phyloP scores from a whole-genome alignment of 2,329 filamentous ascomycete genomes.

The Alternaria hordeiaustralica region DNA sequence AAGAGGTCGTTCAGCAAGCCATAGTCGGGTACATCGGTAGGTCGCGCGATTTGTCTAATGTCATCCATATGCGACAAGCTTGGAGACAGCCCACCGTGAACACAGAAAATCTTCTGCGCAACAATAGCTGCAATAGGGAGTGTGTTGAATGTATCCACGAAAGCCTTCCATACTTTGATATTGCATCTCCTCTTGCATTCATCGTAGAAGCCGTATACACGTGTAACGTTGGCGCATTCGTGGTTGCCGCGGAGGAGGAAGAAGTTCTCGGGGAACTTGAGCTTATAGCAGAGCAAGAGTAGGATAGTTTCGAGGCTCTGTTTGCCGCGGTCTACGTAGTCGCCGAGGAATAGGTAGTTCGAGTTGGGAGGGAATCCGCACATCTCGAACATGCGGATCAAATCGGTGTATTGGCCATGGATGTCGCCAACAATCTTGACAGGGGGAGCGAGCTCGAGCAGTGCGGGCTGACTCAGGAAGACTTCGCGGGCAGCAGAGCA shows the following conservation, averaged over 20 bases:
- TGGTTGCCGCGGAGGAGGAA: conserved; percentile 94
- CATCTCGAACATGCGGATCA: conserved; percentile 98
- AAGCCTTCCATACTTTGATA: conserved; percentile 98
- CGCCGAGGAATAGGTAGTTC: conserved; percentile 93
- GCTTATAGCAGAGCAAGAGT: conserved; percentile 91
- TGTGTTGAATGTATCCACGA: conserved; percentile 95
- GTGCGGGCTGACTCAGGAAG: conserved; percentile 87
- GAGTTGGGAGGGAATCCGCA: conserved; percentile 91
- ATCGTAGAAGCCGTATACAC: conserved; percentile 97
- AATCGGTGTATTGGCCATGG: conserved; percentile 93
- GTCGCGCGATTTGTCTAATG: conserved; percentile 92
- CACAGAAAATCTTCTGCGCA: conserved; percentile 96
- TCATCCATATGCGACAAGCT: conserved; percentile 97
- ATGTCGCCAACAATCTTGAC: conserved; percentile 99
- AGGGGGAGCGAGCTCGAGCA: conserved; percentile 89
- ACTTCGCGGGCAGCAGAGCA: conserved; percentile 88
- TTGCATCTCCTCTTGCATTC: conserved; percentile 97
- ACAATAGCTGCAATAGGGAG: conserved; percentile 96
- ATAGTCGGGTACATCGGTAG: conserved; percentile 97
- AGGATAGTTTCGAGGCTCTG: conserved; percentile 95
- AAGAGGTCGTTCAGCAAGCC: conserved; percentile 92
- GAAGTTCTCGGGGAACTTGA: conserved; percentile 97
- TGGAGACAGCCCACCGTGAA: conserved; percentile 92
- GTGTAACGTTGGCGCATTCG: conserved; percentile 94
- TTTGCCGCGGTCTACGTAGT: conserved; percentile 96